Percentiles rank a stretch among this genome's conserved stretches.
Conservation (phyloP, 2,329 filamentous ascomycete genomes). For the Thielaviopsis musarum region DNA sequence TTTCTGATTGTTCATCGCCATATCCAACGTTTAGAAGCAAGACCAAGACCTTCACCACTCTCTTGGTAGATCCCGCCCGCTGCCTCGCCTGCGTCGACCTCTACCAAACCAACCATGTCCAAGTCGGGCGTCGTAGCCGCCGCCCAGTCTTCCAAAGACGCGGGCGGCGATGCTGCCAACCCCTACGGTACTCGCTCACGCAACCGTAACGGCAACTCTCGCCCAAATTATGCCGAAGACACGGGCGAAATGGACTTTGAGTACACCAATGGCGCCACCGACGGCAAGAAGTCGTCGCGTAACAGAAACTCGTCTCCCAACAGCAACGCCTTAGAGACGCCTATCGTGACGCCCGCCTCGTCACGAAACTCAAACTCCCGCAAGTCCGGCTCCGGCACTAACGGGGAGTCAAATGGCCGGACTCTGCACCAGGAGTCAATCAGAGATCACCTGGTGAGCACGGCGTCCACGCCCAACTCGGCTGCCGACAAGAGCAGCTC, state of each 20-base stretch:
- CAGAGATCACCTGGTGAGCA: constrained; percentile 5
- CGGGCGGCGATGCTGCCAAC: constrained; percentile 36
- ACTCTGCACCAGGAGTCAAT: constrained; percentile 8
- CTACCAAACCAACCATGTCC: constrained; percentile 24
- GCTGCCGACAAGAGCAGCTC: constrained; percentile 18
- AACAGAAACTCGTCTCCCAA: constrained; percentile 8
- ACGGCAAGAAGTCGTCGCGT: constrained; percentile 39
- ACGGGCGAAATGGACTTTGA: constrained; percentile 69
- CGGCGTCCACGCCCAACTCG: constrained; percentile 2
- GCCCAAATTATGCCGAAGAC: constrained; percentile 91
- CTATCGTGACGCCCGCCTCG: neutral
- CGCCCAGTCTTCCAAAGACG: constrained; percentile 27
- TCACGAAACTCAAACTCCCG: constrained; percentile 21
- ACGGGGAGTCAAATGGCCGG: constrained; percentile 18
- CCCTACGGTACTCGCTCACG: constrained; percentile 88
- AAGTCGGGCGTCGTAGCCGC: constrained; percentile 31
- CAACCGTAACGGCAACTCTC: constrained; percentile 62
- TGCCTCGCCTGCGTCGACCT: constrained; percentile 9
- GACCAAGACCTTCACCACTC: neutral
- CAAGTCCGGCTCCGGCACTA: constrained; percentile 22
- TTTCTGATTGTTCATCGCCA: neutral
- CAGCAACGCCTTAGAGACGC: neutral
- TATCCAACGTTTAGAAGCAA: neutral
- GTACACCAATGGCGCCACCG: constrained; percentile 45
- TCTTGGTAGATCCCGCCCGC: neutral